Evolutionary conservation across 805 yeast species (phyloP), one percentile per base, ranked within the genome.

Genomic region (Yamadazyma scolyti): DNA sequence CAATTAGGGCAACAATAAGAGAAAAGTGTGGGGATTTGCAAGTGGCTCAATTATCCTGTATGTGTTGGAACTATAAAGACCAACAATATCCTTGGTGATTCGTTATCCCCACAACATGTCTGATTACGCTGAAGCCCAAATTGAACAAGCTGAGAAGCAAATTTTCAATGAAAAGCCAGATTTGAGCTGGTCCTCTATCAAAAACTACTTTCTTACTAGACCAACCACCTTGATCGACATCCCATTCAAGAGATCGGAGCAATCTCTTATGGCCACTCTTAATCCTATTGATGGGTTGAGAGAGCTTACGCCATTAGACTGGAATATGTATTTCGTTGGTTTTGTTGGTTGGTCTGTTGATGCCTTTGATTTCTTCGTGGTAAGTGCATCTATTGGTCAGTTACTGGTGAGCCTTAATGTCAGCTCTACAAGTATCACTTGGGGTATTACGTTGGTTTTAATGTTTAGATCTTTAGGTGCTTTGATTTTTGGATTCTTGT

Each of bases 391-490:
- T 32, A 79, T 73, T 3, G 36, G 69, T 1, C 52, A 61, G 3
- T 63, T 82, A 30, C 80, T 85, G 18, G 44, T 51, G 23, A 47
- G 70, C 2, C 68, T 81, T 30, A 61, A 60, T 25, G 59, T 54
- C 6, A 32, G 63, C 1, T 65, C 73, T 16, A 60, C 65, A 15
- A 72, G 70, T 28, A 66, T 82, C 43, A 75, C 86, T 8, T 80
- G 85, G 84, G 88, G 86, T 28, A 71, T 82, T 40, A 78, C 86
- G 9, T 61, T 79, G 39, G 87, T 79, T 27, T 67, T 81, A 17
- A 80, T 81, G 85, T 63, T 81, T 34, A 67, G 89, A 34, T 72
- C 84, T 2, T 77, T 77, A 2, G 89, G 89, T 25, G 87, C 89
- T 1, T 54, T 79, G 10, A 59, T 74, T 20, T 79, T 81, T 48